These are phyloP conservation scores for Colletotrichum phormii DNA, from an alignment of 2,329 filamentous ascomycete genomes.

Conservation along the genomic window DNA sequence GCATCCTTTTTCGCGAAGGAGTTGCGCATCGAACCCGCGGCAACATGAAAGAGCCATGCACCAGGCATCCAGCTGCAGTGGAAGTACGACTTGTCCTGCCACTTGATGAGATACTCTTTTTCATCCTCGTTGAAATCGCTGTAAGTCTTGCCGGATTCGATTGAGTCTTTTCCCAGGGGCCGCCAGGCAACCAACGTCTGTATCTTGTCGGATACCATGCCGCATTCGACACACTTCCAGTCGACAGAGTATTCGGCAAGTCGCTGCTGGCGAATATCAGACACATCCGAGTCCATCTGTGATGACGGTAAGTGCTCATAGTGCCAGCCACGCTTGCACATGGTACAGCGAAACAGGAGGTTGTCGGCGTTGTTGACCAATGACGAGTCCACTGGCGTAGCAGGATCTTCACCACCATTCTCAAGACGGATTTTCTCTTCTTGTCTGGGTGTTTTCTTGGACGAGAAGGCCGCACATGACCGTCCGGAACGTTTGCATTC, in stretches of 20 bases:
- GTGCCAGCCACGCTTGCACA: slow-evolving; percentile 85
- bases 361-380: slow-evolving; percentile 81
- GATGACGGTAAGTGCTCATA: slow-evolving; percentile 75
- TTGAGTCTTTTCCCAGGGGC: slow-evolving; percentile 69
- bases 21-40: slow-evolving; percentile 71
- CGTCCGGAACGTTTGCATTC: slow-evolving; percentile 73
- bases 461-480: slow-evolving; percentile 81
- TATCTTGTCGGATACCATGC: slow-evolving; percentile 73
- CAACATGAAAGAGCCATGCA: slow-evolving; percentile 85
- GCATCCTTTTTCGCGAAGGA: slow-evolving; percentile 80
- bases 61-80: slow-evolving; percentile 90
- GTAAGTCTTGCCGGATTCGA: slow-evolving; percentile 59
- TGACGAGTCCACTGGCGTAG: slow-evolving; percentile 69
- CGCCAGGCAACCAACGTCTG: slow-evolving; percentile 90
- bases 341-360: slow-evolving; percentile 84
- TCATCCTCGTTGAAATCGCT: slow-evolving; percentile 71
- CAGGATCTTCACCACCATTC: slow-evolving; percentile 83
- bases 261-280: slow-evolving; percentile 67
- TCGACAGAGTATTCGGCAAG: slow-evolving; percentile 78
- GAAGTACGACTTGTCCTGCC: slow-evolving; percentile 83
- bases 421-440: slow-evolving; percentile 86
- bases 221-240: slow-evolving; percentile 87
- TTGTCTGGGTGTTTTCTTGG: slow-evolving; percentile 78
- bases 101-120: slow-evolving; percentile 95
- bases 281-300: slow-evolving; percentile 24